Evolutionary conservation across 2,329 filamentous ascomycete genomes (phyloP).

Genomic region (Botrytis medusae): DNA sequence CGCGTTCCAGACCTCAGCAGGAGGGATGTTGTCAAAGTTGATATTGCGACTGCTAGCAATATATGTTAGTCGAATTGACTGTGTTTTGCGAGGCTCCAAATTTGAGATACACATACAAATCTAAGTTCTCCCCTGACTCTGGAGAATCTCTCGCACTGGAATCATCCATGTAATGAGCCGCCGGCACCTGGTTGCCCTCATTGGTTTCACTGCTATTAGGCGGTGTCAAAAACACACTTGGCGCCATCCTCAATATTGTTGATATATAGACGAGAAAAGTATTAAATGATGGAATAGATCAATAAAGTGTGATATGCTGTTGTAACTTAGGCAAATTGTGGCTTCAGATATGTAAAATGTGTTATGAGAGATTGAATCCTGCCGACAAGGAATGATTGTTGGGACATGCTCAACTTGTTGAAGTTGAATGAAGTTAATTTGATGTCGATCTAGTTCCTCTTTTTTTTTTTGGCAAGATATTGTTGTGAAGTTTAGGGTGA

Average conservation of each 20-base stretch:
- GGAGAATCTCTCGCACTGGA: neutral
- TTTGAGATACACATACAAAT: neutral
- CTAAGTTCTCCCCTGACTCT: accelerated
- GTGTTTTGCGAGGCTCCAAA: neutral
- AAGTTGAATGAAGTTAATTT: neutral
- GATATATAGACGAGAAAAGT: neutral
- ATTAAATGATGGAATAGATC: neutral
- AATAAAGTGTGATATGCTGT: neutral
- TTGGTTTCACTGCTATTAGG: neutral
- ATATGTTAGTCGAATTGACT: neutral
- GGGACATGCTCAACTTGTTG: no score
- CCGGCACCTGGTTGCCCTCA: no score
- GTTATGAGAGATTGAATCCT: neutral
- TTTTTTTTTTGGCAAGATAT: neutral
- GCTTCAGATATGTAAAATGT: neutral
- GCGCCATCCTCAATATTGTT: neutral
- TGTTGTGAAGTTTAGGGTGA: neutral
- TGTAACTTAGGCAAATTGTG: neutral
- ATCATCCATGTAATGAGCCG: neutral
- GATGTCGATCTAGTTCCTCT: neutral
- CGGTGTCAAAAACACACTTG: neutral
- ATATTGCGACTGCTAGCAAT: neutral
- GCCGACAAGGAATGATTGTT: neutral
- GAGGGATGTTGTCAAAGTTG: no score
- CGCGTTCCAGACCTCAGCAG: neutral